Base-by-base conservation (phyloP, 2,329 filamentous ascomycete genomes). In the Pseudocercospora eumusae region DNA sequence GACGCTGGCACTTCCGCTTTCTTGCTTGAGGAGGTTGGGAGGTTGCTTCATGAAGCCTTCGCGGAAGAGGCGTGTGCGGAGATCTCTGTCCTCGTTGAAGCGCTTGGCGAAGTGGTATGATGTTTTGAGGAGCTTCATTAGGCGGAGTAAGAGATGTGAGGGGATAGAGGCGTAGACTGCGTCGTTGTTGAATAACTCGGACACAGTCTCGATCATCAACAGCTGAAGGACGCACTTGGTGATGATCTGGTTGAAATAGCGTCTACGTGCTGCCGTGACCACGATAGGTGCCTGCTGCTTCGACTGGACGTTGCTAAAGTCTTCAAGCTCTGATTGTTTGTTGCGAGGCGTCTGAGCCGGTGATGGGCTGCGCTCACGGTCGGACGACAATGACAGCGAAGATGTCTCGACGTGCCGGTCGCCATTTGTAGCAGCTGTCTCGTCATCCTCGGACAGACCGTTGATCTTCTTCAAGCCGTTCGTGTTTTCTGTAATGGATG, bases 1-100 rank as follows among this genome's bases (percentile, higher is more conserved):
- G 1, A 96, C 97, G 2, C 91, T 91, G 0, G 95, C 95, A 59
- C 89, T 91, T 44, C 95, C 93, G 64, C 87, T 91, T 79, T 99
- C 95, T 75, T 99, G 95, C 80, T 99, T 99, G 28, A 99, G 84
- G 11, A 99, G 82, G 72, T 99, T 99, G 2, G 95, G 95, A 15
- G 95, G 93, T 75, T 99, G 95, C 79, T 96, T 96, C 95, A 99
- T 99, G 82, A 99, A 99, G 0, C 96, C 95, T 75, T 99, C 95
- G 56, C 92, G 85, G 92, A 96, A 99, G 18, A 99, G 83, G 18
- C 91, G 87, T 84, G 96, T 96, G 50, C 95, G 88, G 40, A 99
- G 82, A 68, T 98, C 95, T 77, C 96, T 96, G 78, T 99, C 93
- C 66, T 92, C 92, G 76, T 99, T 99, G 83, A 99, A 99, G 70